Percentiles rank a stretch among this genome's conserved stretches.
phyloP scores from a whole-genome alignment of 2,329 filamentous ascomycete genomes.

The Chaetomiaceae sp. region DNA sequence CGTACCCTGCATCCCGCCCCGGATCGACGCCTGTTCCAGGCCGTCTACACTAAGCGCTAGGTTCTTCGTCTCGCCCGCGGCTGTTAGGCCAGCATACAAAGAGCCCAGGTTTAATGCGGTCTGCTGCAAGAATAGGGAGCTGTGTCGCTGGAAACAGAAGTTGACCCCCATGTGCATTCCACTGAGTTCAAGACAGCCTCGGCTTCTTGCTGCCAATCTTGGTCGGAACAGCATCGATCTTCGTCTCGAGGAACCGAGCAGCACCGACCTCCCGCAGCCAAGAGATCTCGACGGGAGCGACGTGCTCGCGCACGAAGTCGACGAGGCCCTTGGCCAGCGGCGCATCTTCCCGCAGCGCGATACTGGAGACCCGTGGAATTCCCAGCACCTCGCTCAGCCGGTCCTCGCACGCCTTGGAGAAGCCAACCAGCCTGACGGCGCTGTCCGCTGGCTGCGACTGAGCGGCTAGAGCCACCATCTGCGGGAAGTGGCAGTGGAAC shows the following conservation, averaged over 20 bases:
- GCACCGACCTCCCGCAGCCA: slow-evolving; percentile 49
- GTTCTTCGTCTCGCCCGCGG: too few relatives aligned
- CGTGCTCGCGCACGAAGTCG: slow-evolving; percentile 47
- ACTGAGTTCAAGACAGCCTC: slow-evolving; percentile 2
- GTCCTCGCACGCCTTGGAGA: slow-evolving; percentile 55
- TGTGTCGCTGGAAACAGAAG: neutral
- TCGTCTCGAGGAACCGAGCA: slow-evolving; percentile 39
- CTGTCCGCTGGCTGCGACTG: slow-evolving; percentile 32
- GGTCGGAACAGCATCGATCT: slow-evolving; percentile 41
- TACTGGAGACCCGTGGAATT: slow-evolving; percentile 57
- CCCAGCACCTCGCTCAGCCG: slow-evolving; percentile 51
- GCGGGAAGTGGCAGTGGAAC: slow-evolving; percentile 54
- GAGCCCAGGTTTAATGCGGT: too few relatives aligned
- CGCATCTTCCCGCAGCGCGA: slow-evolving; percentile 52
- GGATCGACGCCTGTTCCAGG: too few relatives aligned
- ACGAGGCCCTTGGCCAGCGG: slow-evolving; percentile 52
- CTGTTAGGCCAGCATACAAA: too few relatives aligned
- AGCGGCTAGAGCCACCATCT: slow-evolving; percentile 42
- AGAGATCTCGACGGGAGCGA: slow-evolving; percentile 44
- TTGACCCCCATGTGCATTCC: neutral
- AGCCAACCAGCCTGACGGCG: slow-evolving; percentile 52
- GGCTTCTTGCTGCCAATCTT: slow-evolving; percentile 34
- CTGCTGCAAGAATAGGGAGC: too few relatives aligned
- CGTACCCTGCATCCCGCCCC: too few relatives aligned
- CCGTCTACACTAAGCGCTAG: too few relatives aligned